Evolutionary conservation across 352 stramenopile genomes (phyloP), one percentile per base, ranked within the genome.

Genomic region (Aphanomyces cochlioides): DNA sequence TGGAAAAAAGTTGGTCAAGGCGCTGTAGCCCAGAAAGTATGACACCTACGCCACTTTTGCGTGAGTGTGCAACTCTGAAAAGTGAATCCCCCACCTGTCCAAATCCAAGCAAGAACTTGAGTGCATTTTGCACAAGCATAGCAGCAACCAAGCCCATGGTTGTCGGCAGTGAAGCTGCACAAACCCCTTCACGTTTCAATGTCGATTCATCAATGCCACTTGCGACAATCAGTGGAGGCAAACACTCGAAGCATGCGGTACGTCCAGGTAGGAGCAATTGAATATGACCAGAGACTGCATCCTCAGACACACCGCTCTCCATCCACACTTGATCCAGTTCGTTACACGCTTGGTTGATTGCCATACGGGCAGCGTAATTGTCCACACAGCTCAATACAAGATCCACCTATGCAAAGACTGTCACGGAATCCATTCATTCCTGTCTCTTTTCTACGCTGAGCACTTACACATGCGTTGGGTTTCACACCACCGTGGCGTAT

Each of bases 221-320:
- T 3, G 88, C 88, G 5, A 96, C 85, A 54, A 93, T 90, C 19
- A 96, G 80, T 28, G 88, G 89, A 19, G 89, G 89, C 39, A 96
- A 72, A 65, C 89, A 96, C 77, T 95, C 86, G 48, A 96, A 96
- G 75, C 89, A 96, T 8, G 89, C 89, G 13, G 88, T 95, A 60
- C 88, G 80, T 15, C 89, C 89, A 0, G 89, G 89, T 37, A 96
- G 71, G 40, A 96, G 68, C 56, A 92, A 86, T 71, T 96, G 89
- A 67, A 96, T 96, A 73, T 96, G 89, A 21, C 89, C 89, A 37
- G 87, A 96, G 34, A 96, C 84, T 4, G 89, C 89, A 68, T 96
- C 88, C 65, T 96, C 89, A n/a, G 85, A 93, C 59, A 96, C 89
- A 5, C 89, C 89, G 59, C 84, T 94, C 76, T 96, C 89, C 88